Evolutionary conservation across 192 early-diverging fungal species (phyloP), one percentile per base, ranked within the genome.

Genomic region (Phycomyces blakesleeanus): DNA sequence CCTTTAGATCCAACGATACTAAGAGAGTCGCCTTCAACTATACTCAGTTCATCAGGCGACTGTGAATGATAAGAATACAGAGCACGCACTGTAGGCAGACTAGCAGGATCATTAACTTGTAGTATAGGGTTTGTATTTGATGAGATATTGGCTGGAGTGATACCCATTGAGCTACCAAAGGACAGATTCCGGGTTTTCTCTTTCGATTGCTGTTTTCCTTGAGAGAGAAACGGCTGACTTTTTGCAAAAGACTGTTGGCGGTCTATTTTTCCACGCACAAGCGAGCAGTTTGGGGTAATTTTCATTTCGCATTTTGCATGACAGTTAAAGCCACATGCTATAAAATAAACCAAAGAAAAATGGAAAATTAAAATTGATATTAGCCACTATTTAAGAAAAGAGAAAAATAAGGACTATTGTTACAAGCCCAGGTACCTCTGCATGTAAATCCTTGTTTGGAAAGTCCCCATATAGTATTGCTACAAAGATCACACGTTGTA

Each of bases 281-380:
- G 76, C 38, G 81, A 78, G 52, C 90, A 92, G 47, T 74, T 83
- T 0, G 85, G 85, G 9, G 87, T 76, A 11, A 88, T 84, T 64
- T 90, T 92, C 76, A 88, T 83, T 64, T 92, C 90, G 63, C 90
- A 92, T 68, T 88, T 90, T 8, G 86, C 74, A 64, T 92, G 90
- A 25, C 86, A 85, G 64, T 87, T 88, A 59, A 87, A 89, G 2
- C 84, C 85, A 68, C 90, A 87, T 16, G 78, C 77, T 59, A 55
- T 51, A 39, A 9, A 39, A 27, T 21, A 25, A 37, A 1, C 26
- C 8, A 54, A 21, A 55, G 25, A 27, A 27, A 2, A 21, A 5
- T 55, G 22, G 6, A 16, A 61, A 63, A 15, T 34, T 54, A 21
- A 22, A 16, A n/a, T 12, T 51, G 22, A 29, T 16, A 51, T 63